Base-by-base conservation (phyloP, 148 eudicot species). In the Nepenthes mirabilis region DNA sequence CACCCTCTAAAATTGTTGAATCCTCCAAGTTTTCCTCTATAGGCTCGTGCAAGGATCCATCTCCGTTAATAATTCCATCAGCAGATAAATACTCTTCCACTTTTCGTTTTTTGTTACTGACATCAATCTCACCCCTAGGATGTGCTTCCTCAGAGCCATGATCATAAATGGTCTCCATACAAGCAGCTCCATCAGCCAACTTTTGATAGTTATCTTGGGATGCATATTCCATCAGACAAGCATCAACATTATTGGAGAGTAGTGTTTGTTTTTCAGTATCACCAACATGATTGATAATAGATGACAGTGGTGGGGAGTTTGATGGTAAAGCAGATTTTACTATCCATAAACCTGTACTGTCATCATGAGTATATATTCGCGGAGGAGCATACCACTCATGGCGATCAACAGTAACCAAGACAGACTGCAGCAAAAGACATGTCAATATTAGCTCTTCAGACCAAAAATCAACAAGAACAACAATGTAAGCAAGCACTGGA, bases 331-430 rank as follows among this genome's bases (percentile, higher is more conserved):
- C 91, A 70, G 77, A 79, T 66, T 71, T 78, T 50, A 67, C 67
- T 33, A 47, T 75, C 98, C 96, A 93, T 56, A 83, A 59, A 58
- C 99, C 99, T 54, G 80, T 75, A 65, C 80, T 78, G 65, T 93
- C 99, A 74, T 88, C 76, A 63, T 91, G 95, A 45, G 77, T 79
- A 68, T 88, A 93, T 57, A 82, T 78, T 56, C 70, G 82, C 58
- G 99, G 96, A 56, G 84, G 83, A 32, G 95, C 89, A 78, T 86
- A 88, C 99, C 99, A 93, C 68, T 86, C 98, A 68, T 88, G 99
- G 54, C 95, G 90, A 73, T 93, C 99, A 61, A 93, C 72, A 55
- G 99, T 88, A 69, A 93, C 87, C 68, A 93, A 84, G 69, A 88
- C 99, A 55, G 94, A 86, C 97, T 90, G 80, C 82, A 74, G 43